phyloP scores from a whole-genome alignment of 768 basidiomycete genomes.

The Steccherinum ochraceum region DNA sequence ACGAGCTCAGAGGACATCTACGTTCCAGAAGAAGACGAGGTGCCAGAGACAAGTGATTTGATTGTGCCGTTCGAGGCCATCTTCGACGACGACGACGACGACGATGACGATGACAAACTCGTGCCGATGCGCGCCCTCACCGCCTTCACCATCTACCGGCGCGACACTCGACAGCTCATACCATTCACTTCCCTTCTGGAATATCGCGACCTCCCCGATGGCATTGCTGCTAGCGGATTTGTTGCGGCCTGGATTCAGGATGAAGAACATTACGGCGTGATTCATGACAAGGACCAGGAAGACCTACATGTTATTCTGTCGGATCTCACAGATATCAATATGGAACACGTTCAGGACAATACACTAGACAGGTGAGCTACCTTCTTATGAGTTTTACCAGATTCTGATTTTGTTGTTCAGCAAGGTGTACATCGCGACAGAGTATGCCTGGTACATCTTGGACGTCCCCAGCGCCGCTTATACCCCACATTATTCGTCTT shows the following conservation, averaged over 20 bases:
- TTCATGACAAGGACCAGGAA: slow-evolving; percentile 16
- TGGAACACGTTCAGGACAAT: slow-evolving; percentile 34
- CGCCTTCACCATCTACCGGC: slow-evolving; percentile 49
- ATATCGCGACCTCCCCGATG: slow-evolving; percentile 11
- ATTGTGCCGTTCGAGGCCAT: slow-evolving; percentile 38
- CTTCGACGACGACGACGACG: slow-evolving; percentile 10
- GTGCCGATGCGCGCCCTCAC: slow-evolving; percentile 53
- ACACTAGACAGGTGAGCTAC: slow-evolving; percentile 41
- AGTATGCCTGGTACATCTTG: slow-evolving; percentile 67
- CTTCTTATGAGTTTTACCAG: not conserved
- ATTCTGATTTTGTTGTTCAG: slow-evolving; percentile 24
- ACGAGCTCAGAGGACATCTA: too few relatives aligned
- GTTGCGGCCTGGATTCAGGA: slow-evolving; percentile 32
- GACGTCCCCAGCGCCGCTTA: slow-evolving; percentile 42
- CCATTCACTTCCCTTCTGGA: slow-evolving; percentile 30
- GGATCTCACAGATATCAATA: slow-evolving; percentile 38
- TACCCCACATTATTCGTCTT: slow-evolving; percentile 33
- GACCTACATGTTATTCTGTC: slow-evolving; percentile 33
- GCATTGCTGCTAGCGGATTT: slow-evolving; percentile 29
- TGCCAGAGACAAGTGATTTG: slow-evolving; percentile 32
- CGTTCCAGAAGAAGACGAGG: slow-evolving; percentile 3
- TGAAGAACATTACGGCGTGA: slow-evolving; percentile 16
- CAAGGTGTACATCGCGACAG: slow-evolving; percentile 58
- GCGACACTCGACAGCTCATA: slow-evolving; percentile 30
- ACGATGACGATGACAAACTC: slow-evolving; percentile 26